phyloP scores from a whole-genome alignment of 2,329 filamentous ascomycete genomes.

The Trichophaea hybrida region DNA sequence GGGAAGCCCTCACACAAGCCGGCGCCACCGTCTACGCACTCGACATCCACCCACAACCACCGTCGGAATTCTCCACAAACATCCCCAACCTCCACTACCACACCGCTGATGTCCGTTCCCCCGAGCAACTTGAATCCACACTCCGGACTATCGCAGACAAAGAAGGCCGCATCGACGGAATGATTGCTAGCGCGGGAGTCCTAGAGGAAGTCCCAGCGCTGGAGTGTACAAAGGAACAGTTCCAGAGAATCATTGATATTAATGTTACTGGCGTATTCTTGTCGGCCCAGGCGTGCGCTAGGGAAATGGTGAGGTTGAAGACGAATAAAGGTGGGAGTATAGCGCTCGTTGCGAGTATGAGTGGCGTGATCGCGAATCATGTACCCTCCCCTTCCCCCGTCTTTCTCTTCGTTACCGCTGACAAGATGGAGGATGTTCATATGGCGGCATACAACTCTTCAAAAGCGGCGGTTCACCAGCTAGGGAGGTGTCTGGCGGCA shows the following conservation, averaged over 20 bases:
- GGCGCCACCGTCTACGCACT: conserved; percentile 58
- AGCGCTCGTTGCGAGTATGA: conserved; percentile 57
- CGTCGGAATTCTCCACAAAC: conserved; percentile 45
- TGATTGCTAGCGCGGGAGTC: conserved; percentile 56
- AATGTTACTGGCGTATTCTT: conserved; percentile 78
- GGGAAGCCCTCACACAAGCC: conserved; percentile 59
- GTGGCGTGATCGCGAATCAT: conserved; percentile 50
- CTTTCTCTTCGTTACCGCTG: conserved; percentile 14
- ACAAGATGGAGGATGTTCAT: conserved; percentile 42
- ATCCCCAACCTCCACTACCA: conserved; percentile 61
- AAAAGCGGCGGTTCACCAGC: conserved; percentile 59
- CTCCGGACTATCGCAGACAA: conserved; percentile 53
- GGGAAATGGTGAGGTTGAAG: conserved; percentile 46
- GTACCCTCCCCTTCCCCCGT: conserved; percentile 34
- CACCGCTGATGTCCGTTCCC: conserved; percentile 66
- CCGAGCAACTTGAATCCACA: conserved; percentile 49
- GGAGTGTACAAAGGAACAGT: conserved; percentile 62
- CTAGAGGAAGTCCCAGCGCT: conserved; percentile 74
- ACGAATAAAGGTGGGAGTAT: conserved; percentile 41
- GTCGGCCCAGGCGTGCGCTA: conserved; percentile 77
- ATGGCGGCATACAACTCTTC: conserved; percentile 60
- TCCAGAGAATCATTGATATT: conserved; percentile 64
- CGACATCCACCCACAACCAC: conserved; percentile 45
- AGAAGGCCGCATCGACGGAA: conserved; percentile 61
- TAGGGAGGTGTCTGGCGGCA: conserved; percentile 53